These are phyloP conservation scores for Tolypocladium endophyticum DNA, from an alignment of 2,329 filamentous ascomycete species.

Conservation along the genomic window DNA sequence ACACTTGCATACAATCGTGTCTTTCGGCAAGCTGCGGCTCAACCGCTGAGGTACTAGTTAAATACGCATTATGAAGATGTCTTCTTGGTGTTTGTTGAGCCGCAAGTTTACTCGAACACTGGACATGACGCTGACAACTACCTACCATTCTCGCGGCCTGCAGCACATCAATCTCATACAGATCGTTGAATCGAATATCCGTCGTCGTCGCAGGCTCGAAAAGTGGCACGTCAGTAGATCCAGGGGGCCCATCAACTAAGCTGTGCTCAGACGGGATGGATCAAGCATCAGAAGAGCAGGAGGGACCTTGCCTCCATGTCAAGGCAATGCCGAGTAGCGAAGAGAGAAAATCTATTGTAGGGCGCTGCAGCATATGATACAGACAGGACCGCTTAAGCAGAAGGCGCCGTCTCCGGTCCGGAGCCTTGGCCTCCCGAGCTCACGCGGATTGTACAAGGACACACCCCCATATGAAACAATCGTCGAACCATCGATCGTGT, in stretches of 20 bases:
- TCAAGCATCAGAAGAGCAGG: background rate
- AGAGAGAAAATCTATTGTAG: conserved; percentile 18
- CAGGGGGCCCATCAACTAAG: background rate
- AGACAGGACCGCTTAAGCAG: conserved; percentile 9
- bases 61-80: too few species aligned
- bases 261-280: background rate
- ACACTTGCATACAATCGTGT: too few species aligned
- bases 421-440: background rate
- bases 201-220: too few species aligned
- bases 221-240: too few species aligned
- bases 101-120: too few species aligned
- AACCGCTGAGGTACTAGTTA: too few species aligned
- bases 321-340: background rate
- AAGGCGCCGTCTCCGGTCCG: background rate
- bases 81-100: too few species aligned
- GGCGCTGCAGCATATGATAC: conserved; percentile 20
- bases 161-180: too few species aligned
- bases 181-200: too few species aligned
- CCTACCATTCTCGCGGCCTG: too few species aligned
- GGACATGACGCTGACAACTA: too few species aligned
- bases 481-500: background rate
- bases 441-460: background rate
- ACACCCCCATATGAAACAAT: background rate
- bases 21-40: too few species aligned
- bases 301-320: background rate